Conservation (phyloP, 306 rosid species). For the Cotoneaster glaucophyllus region DNA sequence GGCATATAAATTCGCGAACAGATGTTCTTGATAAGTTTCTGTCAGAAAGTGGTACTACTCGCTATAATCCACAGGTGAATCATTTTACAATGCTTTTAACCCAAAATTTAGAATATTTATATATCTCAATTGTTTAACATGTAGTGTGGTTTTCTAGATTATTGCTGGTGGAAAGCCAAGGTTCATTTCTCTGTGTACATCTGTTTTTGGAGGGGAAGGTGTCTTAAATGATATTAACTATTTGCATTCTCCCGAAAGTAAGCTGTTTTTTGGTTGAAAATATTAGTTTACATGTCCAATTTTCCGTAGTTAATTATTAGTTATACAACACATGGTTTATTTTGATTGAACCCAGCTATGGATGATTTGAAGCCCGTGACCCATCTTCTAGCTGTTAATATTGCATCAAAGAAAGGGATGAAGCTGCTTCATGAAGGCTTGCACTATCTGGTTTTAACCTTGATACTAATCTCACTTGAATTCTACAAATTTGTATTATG, state of each 20-base stretch:
- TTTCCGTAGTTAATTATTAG: constrained; percentile 13
- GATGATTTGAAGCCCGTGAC: constrained; percentile 94
- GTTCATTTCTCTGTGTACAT: constrained; percentile 51
- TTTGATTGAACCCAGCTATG: constrained; percentile 37
- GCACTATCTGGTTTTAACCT: constrained; percentile 60
- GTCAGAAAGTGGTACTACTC: constrained; percentile 81
- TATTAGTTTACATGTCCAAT: constrained; percentile 9
- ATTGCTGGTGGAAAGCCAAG: constrained; percentile 70
- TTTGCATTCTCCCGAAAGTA: constrained; percentile 86
- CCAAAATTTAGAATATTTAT: neutral
- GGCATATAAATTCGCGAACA: constrained; percentile 77
- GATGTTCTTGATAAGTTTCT: constrained; percentile 72
- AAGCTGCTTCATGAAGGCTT: constrained; percentile 76
- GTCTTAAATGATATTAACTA: constrained; percentile 47
- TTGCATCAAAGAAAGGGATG: constrained; percentile 61
- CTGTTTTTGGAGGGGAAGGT: constrained; percentile 53
- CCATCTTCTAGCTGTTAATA: constrained; percentile 76
- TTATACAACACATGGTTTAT: constrained; percentile 25
- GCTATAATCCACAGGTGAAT: constrained; percentile 87
- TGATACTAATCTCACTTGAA: constrained; percentile 13
- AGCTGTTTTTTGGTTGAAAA: constrained; percentile 33
- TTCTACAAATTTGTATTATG: constrained; percentile 3
- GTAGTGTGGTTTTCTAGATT: constrained; percentile 44
- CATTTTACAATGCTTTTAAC: neutral
- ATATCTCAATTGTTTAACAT: constrained; percentile 6